Conservation (phyloP, 164 flowering plant genomes). For the Tetracentron sinense region DNA sequence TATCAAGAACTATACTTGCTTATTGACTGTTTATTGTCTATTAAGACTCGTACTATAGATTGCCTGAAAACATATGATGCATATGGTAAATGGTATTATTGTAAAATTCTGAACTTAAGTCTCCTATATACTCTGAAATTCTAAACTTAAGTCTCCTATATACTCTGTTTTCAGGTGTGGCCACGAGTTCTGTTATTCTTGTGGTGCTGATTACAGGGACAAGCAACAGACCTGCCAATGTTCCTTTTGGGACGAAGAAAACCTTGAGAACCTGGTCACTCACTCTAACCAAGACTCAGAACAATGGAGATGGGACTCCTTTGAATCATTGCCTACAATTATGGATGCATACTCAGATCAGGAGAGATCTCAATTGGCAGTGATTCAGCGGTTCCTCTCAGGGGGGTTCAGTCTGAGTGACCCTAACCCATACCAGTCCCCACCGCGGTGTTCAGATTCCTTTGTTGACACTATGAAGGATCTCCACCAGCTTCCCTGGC, state of each 20-base stretch:
- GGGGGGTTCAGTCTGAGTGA: slow-evolving; percentile 82
- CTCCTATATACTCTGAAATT: too few relatives aligned
- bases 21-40: too few relatives aligned
- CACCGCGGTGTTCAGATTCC: slow-evolving; percentile 77
- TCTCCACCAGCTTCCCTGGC: slow-evolving; percentile 97
- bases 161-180: slow-evolving; percentile 82
- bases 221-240: slow-evolving; percentile 75
- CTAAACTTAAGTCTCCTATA: too few relatives aligned
- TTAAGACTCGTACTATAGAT: too few relatives aligned
- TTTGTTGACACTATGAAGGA: slow-evolving; percentile 87
- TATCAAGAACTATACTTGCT: too few relatives aligned
- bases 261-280: slow-evolving; percentile 28
- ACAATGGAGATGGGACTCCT: slow-evolving; percentile 89
- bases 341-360: slow-evolving; percentile 83
- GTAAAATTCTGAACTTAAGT: too few relatives aligned
- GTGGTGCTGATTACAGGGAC: slow-evolving; percentile 73
- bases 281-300: slow-evolving; percentile 47
- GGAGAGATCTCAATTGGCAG: slow-evolving; percentile 79
- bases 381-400: slow-evolving; percentile 83
- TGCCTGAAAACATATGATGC: too few relatives aligned
- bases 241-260: slow-evolving; percentile 71
- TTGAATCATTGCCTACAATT: slow-evolving; percentile 52
- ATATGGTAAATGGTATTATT: too few relatives aligned
- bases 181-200: slow-evolving; percentile 84
- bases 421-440: slow-evolving; percentile 63